phyloP scores from a whole-genome alignment of 2,329 filamentous ascomycete species.

The Helotiales sp. region DNA sequence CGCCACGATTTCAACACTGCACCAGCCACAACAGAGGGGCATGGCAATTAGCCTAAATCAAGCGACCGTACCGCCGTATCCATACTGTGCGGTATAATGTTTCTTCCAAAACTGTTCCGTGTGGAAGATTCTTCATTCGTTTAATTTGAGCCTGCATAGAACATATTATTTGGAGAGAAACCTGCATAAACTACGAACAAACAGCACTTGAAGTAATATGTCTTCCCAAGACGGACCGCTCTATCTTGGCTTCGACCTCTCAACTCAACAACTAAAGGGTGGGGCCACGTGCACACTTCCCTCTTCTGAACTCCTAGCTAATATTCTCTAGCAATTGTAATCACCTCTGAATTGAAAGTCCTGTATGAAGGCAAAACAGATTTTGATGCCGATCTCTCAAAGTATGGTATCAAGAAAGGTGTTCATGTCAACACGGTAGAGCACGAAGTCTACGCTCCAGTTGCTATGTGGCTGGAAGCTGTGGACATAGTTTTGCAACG shows the following conservation, averaged over 20 bases:
- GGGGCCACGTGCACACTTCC: constrained; percentile 25
- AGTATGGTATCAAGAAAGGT: constrained; percentile 84
- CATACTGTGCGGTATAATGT: neutral
- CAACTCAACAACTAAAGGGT: constrained; percentile 96
- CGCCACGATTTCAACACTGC: neutral
- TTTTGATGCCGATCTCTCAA: constrained; percentile 81
- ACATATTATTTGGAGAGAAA: neutral
- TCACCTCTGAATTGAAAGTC: constrained; percentile 79
- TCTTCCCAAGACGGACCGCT: constrained; percentile 53
- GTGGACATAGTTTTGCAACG: constrained; percentile 80
- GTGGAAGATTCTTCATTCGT: neutral
- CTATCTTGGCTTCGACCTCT: constrained; percentile 93
- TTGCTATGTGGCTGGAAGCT: constrained; percentile 92
- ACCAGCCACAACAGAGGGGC: constrained; percentile 5
- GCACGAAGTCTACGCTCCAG: constrained; percentile 88
- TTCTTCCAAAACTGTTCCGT: neutral
- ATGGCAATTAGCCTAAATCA: constrained; percentile 8
- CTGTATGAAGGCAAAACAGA: constrained; percentile 87
- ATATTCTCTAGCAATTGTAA: constrained; percentile 66
- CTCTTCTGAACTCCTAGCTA: constrained; percentile 13
- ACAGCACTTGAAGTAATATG: constrained; percentile 31
- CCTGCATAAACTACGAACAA: neutral
- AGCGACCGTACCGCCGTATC: no score
- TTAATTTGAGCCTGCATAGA: neutral
- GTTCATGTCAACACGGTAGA: constrained; percentile 80